Evolutionary conservation across 352 stramenopile species (phyloP).

Genomic region (Detonula confervacea): DNA sequence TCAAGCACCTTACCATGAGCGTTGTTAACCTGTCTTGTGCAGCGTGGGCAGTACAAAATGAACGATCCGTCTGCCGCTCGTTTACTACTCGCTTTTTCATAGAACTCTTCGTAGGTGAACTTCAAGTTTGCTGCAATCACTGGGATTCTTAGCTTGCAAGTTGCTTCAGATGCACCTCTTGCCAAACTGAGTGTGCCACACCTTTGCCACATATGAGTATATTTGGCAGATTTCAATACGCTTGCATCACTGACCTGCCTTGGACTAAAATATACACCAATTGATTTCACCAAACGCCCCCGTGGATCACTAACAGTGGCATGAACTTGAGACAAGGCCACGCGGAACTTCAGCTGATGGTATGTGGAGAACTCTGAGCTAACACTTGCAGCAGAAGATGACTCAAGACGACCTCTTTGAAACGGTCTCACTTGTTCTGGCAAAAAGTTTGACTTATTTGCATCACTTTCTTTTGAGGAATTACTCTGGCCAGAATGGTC

Average conservation of each 20-base stretch:
- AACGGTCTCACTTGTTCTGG: conserved; percentile 74
- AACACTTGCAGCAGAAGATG: conserved; percentile 47
- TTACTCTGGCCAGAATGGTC: conserved; percentile 16
- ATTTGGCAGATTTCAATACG: conserved; percentile 71
- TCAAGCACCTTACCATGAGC: conserved; percentile 72
- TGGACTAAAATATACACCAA: conserved; percentile 75
- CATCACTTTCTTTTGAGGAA: conserved; percentile 15
- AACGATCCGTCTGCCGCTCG: conserved; percentile 69
- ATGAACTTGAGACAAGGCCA: conserved; percentile 78
- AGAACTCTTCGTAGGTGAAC: conserved; percentile 85
- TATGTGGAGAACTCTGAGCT: conserved; percentile 80
- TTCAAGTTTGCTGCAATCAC: conserved; percentile 83
- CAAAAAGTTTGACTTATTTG: conserved; percentile 42
- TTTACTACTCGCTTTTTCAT: conserved; percentile 71
- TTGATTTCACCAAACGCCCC: conserved; percentile 73
- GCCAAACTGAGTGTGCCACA: conserved; percentile 76
- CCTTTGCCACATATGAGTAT: conserved; percentile 75
- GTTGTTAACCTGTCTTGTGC: conserved; percentile 87
- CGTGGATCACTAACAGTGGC: conserved; percentile 75
- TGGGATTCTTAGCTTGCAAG: conserved; percentile 64
- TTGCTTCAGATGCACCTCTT: conserved; percentile 62
- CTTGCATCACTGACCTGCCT: conserved; percentile 65
- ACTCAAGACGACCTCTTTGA: conserved; percentile 64
- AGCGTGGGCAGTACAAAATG: conserved; percentile 87
- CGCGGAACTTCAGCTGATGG: conserved; percentile 74